Evolutionary conservation across 75 land plant genomes (phyloP).

Genomic region (Chamaecyparis obtusa): DNA sequence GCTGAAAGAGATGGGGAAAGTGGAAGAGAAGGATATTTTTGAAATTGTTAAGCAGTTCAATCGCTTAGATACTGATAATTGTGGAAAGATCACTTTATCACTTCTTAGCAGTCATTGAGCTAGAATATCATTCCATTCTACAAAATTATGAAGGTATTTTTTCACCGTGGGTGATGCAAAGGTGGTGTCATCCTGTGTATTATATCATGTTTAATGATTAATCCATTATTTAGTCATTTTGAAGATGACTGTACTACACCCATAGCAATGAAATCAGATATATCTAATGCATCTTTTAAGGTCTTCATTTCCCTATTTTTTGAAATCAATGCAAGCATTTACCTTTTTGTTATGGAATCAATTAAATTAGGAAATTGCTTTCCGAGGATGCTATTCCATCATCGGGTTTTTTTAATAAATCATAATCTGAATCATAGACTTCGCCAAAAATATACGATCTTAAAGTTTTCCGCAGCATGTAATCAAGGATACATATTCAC

Average conservation of each 20-base stretch:
- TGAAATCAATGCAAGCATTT: not conserved
- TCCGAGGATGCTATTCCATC: not conserved
- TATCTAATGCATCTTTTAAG: not conserved
- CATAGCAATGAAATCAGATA: constrained; percentile 8
- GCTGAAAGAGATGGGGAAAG: constrained; percentile 69
- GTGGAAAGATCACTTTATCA: constrained; percentile 65
- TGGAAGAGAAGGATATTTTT: constrained; percentile 42
- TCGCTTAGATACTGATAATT: constrained; percentile 46
- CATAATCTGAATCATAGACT: not conserved
- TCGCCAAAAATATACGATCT: too few species aligned
- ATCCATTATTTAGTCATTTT: not conserved
- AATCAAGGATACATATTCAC: not conserved
- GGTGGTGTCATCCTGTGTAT: constrained; percentile 3
- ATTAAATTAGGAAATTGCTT: not conserved
- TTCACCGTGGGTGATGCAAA: not conserved
- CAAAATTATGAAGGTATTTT: not conserved
- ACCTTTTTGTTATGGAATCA: not conserved
- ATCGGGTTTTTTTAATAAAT: not conserved
- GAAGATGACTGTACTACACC: constrained; percentile 10
- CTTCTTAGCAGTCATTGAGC: constrained; percentile 25
- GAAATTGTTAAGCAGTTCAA: constrained; percentile 60
- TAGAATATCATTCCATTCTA: not conserved
- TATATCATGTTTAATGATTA: constrained; percentile 1
- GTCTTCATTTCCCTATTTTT: not conserved
- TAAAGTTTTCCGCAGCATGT: not conserved